phyloP scores from a whole-genome alignment of 139 green algal genomes.

The Desmodesmus armatus region DNA sequence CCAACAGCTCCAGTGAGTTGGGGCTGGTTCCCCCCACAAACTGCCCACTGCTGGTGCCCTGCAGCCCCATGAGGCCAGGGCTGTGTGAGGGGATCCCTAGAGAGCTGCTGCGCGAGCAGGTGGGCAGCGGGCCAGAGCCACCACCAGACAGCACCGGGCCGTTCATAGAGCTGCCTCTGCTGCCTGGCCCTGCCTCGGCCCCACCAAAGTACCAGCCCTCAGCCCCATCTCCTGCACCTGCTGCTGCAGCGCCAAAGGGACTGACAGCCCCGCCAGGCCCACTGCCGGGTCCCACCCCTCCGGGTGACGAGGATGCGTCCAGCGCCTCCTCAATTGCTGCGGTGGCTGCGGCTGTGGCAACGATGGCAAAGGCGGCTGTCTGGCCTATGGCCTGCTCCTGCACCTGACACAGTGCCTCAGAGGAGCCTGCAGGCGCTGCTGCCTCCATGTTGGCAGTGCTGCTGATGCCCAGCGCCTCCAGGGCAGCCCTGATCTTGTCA shows the following conservation, averaged over 20 bases:
- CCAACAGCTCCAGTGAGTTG: not conserved
- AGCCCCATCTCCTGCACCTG: not conserved
- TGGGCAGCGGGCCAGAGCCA: not conserved
- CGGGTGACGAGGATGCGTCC: too few relatives aligned
- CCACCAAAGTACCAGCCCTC: not conserved
- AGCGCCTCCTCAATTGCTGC: conserved; percentile 20
- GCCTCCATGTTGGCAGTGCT: not conserved
- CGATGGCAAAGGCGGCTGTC: conserved; percentile 27
- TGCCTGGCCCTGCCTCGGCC: too few relatives aligned
- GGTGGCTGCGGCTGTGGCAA: conserved; percentile 30
- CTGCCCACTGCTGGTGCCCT: not conserved
- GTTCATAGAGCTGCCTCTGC: not conserved
- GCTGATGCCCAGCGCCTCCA: conserved; percentile 11
- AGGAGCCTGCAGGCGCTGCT: not conserved
- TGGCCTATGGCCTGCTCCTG: conserved; percentile 23
- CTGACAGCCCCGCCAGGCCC: not conserved
- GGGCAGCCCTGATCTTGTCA: conserved; percentile 35
- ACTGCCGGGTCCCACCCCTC: too few relatives aligned
- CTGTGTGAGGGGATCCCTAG: not conserved
- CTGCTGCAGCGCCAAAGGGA: not conserved
- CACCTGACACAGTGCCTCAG: not conserved
- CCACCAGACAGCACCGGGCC: not conserved
- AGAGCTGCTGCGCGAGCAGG: not conserved
- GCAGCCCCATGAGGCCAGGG: not conserved
- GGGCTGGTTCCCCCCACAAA: not conserved